phyloP scores from a whole-genome alignment of 2,329 filamentous ascomycete genomes.

The Amauroascus verrucosus region DNA sequence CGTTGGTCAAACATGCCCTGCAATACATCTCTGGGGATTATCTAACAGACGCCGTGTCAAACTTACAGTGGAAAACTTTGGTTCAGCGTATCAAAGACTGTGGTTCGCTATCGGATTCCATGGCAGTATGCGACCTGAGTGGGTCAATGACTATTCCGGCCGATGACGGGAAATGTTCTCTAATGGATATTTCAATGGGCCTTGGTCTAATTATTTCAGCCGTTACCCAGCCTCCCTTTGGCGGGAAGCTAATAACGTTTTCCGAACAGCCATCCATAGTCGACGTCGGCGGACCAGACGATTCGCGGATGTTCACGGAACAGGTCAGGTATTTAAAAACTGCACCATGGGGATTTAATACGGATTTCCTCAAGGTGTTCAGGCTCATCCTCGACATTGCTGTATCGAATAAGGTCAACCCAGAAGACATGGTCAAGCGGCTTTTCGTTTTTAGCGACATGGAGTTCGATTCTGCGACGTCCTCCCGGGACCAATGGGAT shows the following conservation, averaged over 20 bases:
- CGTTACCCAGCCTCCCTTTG: conserved; percentile 44
- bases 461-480: conserved; percentile 43
- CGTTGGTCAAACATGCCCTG: no score
- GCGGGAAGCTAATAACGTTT: conserved; percentile 49
- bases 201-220: conserved; percentile 48
- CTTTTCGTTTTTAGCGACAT: conserved; percentile 53
- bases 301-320: conserved; percentile 27
- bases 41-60: no score
- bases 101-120: conserved; percentile 43
- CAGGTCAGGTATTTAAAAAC: conserved; percentile 32
- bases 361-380: conserved; percentile 48
- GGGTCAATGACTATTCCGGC: conserved; percentile 40
- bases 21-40: no score
- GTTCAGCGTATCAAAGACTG: conserved; percentile 49
- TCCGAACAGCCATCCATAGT: conserved; percentile 34
- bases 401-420: conserved; percentile 39
- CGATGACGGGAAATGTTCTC: conserved; percentile 23
- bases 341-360: conserved; percentile 36
- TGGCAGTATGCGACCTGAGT: conserved; percentile 51
- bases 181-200: conserved; percentile 47
- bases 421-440: conserved; percentile 51
- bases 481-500: conserved; percentile 26
- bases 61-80: conserved; percentile 48
- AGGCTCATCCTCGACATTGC: conserved; percentile 47
- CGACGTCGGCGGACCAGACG: conserved; percentile 30